phyloP scores from a whole-genome alignment of 306 rosid genomes.

The Urtica urens region DNA sequence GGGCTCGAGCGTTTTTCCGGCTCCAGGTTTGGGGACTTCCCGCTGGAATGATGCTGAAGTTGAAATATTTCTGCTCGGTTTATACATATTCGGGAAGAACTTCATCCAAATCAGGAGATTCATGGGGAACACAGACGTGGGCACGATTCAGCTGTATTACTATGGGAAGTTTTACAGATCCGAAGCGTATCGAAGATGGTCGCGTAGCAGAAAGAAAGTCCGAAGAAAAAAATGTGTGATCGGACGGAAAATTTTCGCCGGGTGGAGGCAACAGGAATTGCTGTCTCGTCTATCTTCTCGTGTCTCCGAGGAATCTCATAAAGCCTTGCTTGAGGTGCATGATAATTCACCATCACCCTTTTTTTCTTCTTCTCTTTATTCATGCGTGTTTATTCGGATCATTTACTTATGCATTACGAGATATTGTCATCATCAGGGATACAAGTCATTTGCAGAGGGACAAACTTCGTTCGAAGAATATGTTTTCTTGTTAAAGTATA shows the following conservation, averaged over 20 bases:
- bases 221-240: slow-evolving; percentile 42
- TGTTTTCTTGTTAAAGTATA: slow-evolving; percentile 46
- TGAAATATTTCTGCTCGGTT: slow-evolving; percentile 53
- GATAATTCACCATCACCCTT: neutral
- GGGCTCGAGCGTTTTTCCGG: slow-evolving; percentile 15
- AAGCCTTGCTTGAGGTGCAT: slow-evolving; percentile 48
- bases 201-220: slow-evolving; percentile 35
- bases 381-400: neutral
- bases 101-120: slow-evolving; percentile 43
- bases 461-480: slow-evolving; percentile 53
- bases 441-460: slow-evolving; percentile 50
- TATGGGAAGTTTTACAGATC: slow-evolving; percentile 66
- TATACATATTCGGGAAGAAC: slow-evolving; percentile 67
- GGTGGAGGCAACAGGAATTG: slow-evolving; percentile 53
- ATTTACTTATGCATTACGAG: slow-evolving; percentile 15
- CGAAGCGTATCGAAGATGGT: slow-evolving; percentile 51
- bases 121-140: slow-evolving; percentile 43
- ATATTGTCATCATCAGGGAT: slow-evolving; percentile 36
- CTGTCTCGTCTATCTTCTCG: slow-evolving; percentile 51
- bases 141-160: slow-evolving; percentile 57
- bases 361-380: neutral
- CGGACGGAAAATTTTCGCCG: slow-evolving; percentile 52
- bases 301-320: slow-evolving; percentile 38
- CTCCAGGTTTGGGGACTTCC: slow-evolving; percentile 29
- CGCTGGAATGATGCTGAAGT: slow-evolving; percentile 54